A percentile compares a stretch with the other conserved stretches of the same genome.
phyloP scores from a whole-genome alignment of 2,329 filamentous ascomycete species.

The Pseudopithomyces maydicus region DNA sequence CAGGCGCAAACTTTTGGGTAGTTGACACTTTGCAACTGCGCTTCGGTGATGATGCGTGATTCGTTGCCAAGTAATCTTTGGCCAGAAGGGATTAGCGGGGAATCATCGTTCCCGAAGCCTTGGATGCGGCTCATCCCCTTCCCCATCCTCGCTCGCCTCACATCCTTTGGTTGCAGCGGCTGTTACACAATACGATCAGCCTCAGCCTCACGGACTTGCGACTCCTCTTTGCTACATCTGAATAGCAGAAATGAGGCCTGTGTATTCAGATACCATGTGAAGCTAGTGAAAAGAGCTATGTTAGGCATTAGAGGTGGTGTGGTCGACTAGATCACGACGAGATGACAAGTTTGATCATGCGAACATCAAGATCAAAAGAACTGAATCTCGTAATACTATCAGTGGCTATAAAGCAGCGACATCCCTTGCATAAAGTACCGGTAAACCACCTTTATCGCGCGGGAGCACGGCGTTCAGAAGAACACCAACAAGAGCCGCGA shows the following conservation, averaged over 20 bases:
- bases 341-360: too few species aligned
- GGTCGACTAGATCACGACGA: too few species aligned
- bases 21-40: constrained; percentile 41
- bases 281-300: too few species aligned
- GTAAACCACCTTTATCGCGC: constrained; percentile 26
- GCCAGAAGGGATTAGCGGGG: not conserved
- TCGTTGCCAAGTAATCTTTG: constrained; percentile 14
- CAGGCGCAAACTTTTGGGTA: constrained; percentile 21
- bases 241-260: too few species aligned
- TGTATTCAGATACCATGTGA: too few species aligned
- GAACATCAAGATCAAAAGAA: too few species aligned
- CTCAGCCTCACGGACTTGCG: too few species aligned
- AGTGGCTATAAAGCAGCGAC: not conserved
- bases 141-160: not conserved
- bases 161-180: not conserved
- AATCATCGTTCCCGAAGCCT: not conserved
- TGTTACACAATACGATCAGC: not conserved
- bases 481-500: constrained; percentile 44
- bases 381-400: too few species aligned
- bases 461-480: constrained; percentile 51
- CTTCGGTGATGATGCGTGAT: constrained; percentile 11
- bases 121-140: not conserved
- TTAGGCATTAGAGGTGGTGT: too few species aligned
- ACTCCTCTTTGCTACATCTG: too few species aligned
- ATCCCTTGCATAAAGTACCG: not conserved